Evolutionary conservation across 2,329 filamentous ascomycete species (phyloP).

Genomic region (Claviceps arundinis): DNA sequence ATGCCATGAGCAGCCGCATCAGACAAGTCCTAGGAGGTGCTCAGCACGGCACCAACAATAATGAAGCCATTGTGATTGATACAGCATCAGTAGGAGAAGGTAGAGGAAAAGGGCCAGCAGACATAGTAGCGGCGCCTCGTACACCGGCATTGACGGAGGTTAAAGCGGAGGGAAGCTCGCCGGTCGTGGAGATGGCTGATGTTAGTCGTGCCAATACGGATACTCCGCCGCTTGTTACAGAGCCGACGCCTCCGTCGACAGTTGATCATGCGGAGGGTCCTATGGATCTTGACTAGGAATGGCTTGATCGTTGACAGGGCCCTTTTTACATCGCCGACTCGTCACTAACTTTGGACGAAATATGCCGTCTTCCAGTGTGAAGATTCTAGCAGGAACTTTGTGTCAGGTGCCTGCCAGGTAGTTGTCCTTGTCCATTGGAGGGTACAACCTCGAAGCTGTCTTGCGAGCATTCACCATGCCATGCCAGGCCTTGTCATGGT

Average conservation of each 20-base stretch:
- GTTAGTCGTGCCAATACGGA: slow-evolving; percentile 17
- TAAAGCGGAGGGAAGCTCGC: slow-evolving; percentile 13
- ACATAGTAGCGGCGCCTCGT: background rate
- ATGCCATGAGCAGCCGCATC: slow-evolving; percentile 30
- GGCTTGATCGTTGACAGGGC: background rate
- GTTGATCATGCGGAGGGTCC: slow-evolving; percentile 24
- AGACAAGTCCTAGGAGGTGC: slow-evolving; percentile 23
- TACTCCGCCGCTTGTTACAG: slow-evolving; percentile 18
- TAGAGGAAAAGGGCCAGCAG: background rate
- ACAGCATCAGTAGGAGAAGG: background rate
- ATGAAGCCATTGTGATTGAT: background rate
- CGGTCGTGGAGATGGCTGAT: slow-evolving; percentile 13
- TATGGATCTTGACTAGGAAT: slow-evolving; percentile 27
- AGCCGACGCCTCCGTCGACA: slow-evolving; percentile 27
- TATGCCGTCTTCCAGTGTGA: no score
- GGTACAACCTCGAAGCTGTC: no score
- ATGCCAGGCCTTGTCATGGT: no score
- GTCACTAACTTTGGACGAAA: background rate
- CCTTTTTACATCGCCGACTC: background rate
- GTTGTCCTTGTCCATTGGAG: no score
- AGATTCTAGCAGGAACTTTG: no score
- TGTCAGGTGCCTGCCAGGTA: no score
- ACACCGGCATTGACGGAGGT: slow-evolving; percentile 9
- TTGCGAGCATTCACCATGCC: no score
- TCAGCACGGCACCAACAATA: slow-evolving; percentile 2